Percentiles rank a stretch among this genome's conserved stretches.
phyloP scores from a whole-genome alignment of 441 rosid genomes.

The Iberis amara region DNA sequence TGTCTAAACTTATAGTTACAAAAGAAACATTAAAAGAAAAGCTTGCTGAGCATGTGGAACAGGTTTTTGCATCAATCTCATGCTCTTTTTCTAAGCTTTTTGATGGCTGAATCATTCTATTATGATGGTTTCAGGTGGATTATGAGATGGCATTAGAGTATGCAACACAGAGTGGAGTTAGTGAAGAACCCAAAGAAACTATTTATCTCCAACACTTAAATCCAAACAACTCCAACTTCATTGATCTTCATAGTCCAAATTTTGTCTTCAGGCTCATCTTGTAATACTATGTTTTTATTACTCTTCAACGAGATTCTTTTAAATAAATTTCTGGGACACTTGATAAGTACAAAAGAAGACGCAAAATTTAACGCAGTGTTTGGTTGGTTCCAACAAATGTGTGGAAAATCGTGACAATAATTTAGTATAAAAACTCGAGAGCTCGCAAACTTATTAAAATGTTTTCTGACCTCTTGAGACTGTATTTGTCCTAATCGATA shows the following conservation, averaged over 20 bases:
- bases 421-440: neutral
- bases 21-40: conserved; percentile 63
- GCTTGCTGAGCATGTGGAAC: conserved; percentile 80
- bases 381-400: conserved; percentile 26
- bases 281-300: conserved; percentile 26
- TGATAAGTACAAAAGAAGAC: conserved; percentile 13
- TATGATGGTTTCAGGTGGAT: conserved; percentile 66
- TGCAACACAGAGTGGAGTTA: conserved; percentile 93
- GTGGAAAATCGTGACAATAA: conserved; percentile 22
- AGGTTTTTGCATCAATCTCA: conserved; percentile 38
- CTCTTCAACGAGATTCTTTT: neutral
- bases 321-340: neutral
- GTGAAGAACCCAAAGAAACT: conserved; percentile 81
- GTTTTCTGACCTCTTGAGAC: conserved; percentile 17
- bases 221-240: conserved; percentile 35
- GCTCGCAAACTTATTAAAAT: conserved; percentile 26
- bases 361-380: conserved; percentile 6
- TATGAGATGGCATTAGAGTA: conserved; percentile 96
- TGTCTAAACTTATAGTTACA: conserved; percentile 52
- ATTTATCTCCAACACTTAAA: conserved; percentile 53
- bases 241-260: conserved; percentile 34
- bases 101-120: neutral
- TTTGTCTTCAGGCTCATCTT: conserved; percentile 62
- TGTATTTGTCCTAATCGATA: conserved; percentile 25
- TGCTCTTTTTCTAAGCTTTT: neutral